Base-by-base conservation (phyloP, 305 asterid genomes). In the Fraxinus dipetala region DNA sequence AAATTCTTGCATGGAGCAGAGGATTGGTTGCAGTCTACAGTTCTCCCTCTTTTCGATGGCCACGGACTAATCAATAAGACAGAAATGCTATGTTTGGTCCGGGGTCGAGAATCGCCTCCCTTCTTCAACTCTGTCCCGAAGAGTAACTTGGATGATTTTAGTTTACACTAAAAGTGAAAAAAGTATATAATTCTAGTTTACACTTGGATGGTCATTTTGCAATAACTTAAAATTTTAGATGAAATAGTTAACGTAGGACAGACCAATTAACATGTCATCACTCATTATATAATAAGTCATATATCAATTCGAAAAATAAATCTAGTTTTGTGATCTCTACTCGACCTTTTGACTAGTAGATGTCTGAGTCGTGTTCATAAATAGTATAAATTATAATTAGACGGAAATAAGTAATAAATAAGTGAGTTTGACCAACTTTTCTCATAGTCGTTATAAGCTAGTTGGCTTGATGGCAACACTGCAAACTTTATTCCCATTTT, bases 1-100 rank as follows among this genome's bases (percentile, higher is more conserved):
- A 84, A 86, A 75, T 93, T 91, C 83, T 84, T 90, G 88, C 94
- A 84, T 82, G 96, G 91, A 18, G 86, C 88, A 20, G 94, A 91
- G 84, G 86, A 79, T 61, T 93, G 96, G 96, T 81, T 93, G 45
- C 86, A 86, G 82, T 85, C 90, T 0, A 85, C 83, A 38, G 92
- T 89, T 24, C 70, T 93, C 2, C 93, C 96, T 69, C 85, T 89
- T 28, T 78, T 89, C 13, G 56, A 61, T 30, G 45, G 77, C 32
- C 35, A 65, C 6, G 32, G 18, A 14, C 8, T 35, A 13, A 69
- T 69, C 3, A 69, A 69, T 30, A 14, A 69, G 38, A 69, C 75
- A 69, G 75, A 67, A 30, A 69, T 28, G 75, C 72, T 65, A 65
- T 26, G 72, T 65, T 30, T 69, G 38, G 75, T 30, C 9, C 35